Conservation (phyloP, 2,329 filamentous ascomycete species). For the Knufia fluminis region DNA sequence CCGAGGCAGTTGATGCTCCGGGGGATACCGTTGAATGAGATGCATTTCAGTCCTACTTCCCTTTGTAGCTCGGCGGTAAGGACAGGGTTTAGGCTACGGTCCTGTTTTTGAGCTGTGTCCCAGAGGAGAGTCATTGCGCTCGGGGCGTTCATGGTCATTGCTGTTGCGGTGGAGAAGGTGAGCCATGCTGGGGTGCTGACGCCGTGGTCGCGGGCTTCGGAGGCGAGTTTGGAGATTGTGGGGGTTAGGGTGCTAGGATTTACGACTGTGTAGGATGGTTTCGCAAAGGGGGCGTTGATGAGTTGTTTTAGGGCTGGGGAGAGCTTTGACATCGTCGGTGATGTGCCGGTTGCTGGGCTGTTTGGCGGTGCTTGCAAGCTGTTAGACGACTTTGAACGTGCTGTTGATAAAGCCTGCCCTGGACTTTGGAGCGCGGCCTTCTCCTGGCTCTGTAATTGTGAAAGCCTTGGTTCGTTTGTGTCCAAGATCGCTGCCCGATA, state of each 20-base stretch:
- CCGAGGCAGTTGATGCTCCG: constrained; percentile 75
- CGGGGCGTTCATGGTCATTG: constrained; percentile 79
- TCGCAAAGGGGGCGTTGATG: constrained; percentile 60
- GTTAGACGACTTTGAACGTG: neutral
- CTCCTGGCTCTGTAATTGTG: too few species aligned
- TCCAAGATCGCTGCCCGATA: too few species aligned
- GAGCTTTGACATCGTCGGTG: constrained; percentile 58
- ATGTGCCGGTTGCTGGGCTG: neutral
- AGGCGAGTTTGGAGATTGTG: constrained; percentile 55
- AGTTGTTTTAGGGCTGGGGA: constrained; percentile 62
- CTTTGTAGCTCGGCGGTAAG: constrained; percentile 33
- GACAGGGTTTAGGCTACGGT: constrained; percentile 23
- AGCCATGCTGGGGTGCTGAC: constrained; percentile 59
- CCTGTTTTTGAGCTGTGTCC: constrained; percentile 46
- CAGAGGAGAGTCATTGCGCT: constrained; percentile 50
- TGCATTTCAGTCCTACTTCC: constrained; percentile 40
- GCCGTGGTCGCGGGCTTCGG: constrained; percentile 52
- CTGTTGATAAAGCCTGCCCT: neutral
- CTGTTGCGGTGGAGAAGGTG: constrained; percentile 65
- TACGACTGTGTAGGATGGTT: constrained; percentile 56
- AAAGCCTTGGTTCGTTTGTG: too few species aligned
- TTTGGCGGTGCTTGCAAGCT: neutral
- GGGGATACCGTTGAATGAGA: constrained; percentile 52
- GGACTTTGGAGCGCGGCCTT: neutral
- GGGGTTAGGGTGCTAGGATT: constrained; percentile 50